These are phyloP conservation scores for Helenozyma baotianmanensis DNA, from an alignment of 805 yeast species.

Conservation along the genomic window DNA sequence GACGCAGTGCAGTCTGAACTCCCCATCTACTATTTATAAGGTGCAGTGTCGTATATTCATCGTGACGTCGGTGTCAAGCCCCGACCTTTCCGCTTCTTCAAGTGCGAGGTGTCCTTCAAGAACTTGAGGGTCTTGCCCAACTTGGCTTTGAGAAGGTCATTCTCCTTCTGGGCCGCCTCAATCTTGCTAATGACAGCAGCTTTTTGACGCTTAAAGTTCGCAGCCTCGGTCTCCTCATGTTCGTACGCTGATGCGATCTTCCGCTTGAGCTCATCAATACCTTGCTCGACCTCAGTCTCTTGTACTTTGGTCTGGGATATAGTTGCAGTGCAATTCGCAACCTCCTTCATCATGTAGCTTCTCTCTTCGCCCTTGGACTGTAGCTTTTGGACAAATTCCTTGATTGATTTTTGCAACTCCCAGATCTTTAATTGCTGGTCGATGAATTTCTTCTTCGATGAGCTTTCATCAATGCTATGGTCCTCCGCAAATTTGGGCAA, in stretches of 20 bases:
- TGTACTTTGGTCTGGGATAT: conserved; percentile 39
- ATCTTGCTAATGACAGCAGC: conserved; percentile 15
- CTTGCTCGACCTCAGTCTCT: conserved; percentile 19
- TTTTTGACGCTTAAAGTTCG: conserved; percentile 19
- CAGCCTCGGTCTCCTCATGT: conserved; percentile 18
- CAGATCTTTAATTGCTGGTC: conserved; percentile 39
- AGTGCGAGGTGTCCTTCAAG: conserved; percentile 36
- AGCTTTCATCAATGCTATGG: conserved; percentile 20
- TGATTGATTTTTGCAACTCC: conserved; percentile 43
- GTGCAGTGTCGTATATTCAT: conserved; percentile 2
- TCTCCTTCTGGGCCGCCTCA: conserved; percentile 19
- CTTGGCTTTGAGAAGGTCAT: conserved; percentile 22
- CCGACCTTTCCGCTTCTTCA: conserved; percentile 39
- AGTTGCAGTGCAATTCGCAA: conserved; percentile 48
- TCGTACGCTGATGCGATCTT: conserved; percentile 18
- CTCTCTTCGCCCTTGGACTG: conserved; percentile 53
- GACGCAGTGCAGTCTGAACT: conserved; percentile 70
- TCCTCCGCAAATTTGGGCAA: conserved; percentile 20
- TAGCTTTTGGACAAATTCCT: conserved; percentile 38
- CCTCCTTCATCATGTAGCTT: conserved; percentile 59
- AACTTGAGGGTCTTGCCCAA: conserved; percentile 31
- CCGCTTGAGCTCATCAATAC: conserved; percentile 14
- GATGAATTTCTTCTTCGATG: conserved; percentile 21
- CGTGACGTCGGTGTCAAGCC: conserved; percentile 25
- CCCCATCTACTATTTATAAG: conserved; percentile 55